Base-by-base conservation (phyloP, 73 alveolate species). In the Blepharisma stoltei region DNA sequence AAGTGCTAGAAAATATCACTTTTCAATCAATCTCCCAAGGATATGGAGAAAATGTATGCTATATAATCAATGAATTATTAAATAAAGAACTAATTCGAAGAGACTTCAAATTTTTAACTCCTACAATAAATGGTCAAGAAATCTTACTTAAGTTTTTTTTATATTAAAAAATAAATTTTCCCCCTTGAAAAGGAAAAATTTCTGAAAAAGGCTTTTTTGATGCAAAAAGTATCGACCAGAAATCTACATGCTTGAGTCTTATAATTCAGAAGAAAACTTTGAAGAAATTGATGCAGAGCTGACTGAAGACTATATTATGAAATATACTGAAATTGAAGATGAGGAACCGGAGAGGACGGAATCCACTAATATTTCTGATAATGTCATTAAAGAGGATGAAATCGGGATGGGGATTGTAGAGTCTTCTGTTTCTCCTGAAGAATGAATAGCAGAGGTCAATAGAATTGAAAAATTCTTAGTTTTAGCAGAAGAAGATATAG, bases 31-130 rank as follows among this genome's bases (percentile, higher is more conserved):
- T 73, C 0, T 38, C 32, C 21, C 76, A 76, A 75, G 98, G 98
- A 52, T 85, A 66, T 73, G 98, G 98, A 70, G 98, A 93, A 32
- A 70, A 86, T 67, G 94, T 88, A 21, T 93, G 98, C 78, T 88
- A 67, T 67, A 81, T 93, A 7, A 73, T 93, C 48, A 92, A 93
- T 82, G 98, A 93, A 78, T 71, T 93, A 20, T 80, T 93, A 4
- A 93, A 93, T 78, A 76, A 91, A 82, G 98, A 93, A 77, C 94
- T 93, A 9, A 90, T 93, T 41, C 81, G 98, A 70, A 80, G 90
- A 67, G 92, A 90, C 73, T 93, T 86, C 71, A 87, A 88, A 76
- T 93, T 93, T 85, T 80, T 78, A 23, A 54, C 70, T 25, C 96
- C 92, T 25, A n/a, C n/a, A 32, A 32, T 32, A 32, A 32, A 32